Percentiles rank a stretch among this genome's conserved stretches.
phyloP scores from a whole-genome alignment of 148 eudicot species.

The Camellia japonica region DNA sequence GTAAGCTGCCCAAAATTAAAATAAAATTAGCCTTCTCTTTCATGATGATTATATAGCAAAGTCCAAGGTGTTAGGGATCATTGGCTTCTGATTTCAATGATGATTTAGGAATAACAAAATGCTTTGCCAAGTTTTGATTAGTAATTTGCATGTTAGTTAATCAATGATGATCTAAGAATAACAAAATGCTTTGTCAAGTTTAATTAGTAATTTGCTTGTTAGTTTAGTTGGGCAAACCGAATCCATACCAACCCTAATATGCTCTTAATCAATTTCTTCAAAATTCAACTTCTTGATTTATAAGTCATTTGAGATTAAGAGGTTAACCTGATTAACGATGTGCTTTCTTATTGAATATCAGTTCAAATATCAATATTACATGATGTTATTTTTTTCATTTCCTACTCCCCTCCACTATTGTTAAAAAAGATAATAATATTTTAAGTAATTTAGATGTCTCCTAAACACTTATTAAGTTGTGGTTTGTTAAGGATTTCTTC shows the following conservation, averaged over 20 bases:
- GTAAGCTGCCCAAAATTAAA: conserved; percentile 6
- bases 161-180: conserved; percentile 8
- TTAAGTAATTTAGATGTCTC: background rate
- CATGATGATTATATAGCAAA: background rate
- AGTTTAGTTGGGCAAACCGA: conserved; percentile 5
- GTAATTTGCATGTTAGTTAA: conserved; percentile 1
- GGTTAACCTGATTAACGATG: no score
- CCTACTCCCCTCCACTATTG: no score
- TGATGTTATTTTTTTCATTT: no score
- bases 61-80: conserved; percentile 15
- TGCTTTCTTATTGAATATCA: no score
- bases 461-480: background rate
- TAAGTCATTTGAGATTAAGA: no score
- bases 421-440: no score
- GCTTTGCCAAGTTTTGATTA: background rate
- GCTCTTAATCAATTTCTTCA: background rate
- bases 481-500: no score
- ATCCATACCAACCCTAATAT: background rate
- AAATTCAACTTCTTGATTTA: background rate
- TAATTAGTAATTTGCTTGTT: background rate
- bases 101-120: conserved; percentile 9
- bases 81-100: conserved; percentile 3
- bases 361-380: no score
- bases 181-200: background rate
- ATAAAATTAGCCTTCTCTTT: background rate